Conservation (phyloP, 2,329 filamentous ascomycete species). For the Colletotrichum sp. region DNA sequence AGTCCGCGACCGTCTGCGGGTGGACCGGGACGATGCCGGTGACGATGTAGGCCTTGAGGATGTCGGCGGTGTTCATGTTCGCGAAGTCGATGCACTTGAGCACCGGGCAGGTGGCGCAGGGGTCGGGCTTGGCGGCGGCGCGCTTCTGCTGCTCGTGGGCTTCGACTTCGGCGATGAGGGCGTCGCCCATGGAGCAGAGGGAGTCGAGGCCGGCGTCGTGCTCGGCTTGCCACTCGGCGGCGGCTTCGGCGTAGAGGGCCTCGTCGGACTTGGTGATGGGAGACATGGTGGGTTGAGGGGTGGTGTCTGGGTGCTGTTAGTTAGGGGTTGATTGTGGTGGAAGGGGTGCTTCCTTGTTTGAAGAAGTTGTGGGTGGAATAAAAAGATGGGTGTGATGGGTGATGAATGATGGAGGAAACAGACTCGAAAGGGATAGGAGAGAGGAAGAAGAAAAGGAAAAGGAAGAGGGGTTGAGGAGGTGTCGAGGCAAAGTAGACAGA, state of each 20-base stretch:
- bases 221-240: neutral
- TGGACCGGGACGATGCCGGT: neutral
- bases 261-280: neutral
- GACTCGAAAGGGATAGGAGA: neutral
- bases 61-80: neutral
- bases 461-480: neutral
- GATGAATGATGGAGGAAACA: neutral
- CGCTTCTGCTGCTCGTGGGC: no score
- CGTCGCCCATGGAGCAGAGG: neutral
- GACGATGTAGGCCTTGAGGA: neutral
- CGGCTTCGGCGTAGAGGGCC: neutral
- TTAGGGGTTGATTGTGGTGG: accelerated
- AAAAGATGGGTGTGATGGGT: accelerated
- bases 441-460: neutral
- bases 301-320: neutral
- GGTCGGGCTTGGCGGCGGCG: no score
- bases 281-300: neutral
- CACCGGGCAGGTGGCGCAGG: neutral
- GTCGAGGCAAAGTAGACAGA: neutral
- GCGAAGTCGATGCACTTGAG: neutral
- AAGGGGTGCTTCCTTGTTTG: neutral
- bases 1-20: neutral
- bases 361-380: neutral
- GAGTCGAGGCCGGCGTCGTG: neutral
- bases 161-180: neutral